These are phyloP conservation scores for Aureobasidium sp. DNA, from an alignment of 2,329 filamentous ascomycete species.

Conservation along the genomic window DNA sequence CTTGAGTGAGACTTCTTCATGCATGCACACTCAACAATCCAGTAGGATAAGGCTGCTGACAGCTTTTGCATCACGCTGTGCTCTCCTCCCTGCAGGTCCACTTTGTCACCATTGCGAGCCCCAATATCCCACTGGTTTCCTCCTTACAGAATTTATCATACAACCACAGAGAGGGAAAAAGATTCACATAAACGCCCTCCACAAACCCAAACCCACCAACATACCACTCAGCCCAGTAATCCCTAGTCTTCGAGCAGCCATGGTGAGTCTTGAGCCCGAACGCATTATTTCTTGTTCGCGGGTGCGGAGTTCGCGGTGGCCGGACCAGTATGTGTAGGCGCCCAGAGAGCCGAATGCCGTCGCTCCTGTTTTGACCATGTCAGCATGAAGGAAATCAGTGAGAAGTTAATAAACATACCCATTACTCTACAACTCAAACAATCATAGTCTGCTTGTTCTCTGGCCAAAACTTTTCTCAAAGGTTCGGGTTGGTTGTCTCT, in stretches of 20 bases:
- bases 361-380: conserved; percentile 38
- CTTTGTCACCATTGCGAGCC: too few species aligned
- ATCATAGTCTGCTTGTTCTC: conserved; percentile 52
- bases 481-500: conserved; percentile 21
- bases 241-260: conserved; percentile 43
- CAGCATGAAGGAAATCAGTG: background rate
- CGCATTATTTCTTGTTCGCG: conserved; percentile 45
- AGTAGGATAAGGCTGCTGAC: background rate
- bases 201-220: conserved; percentile 50
- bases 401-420: conserved; percentile 27
- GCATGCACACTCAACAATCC: background rate
- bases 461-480: conserved; percentile 39
- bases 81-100: background rate
- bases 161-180: too few species aligned
- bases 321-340: conserved; percentile 50
- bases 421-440: conserved; percentile 37
- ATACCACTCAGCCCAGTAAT: conserved; percentile 42
- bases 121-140: too few species aligned
- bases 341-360: conserved; percentile 52
- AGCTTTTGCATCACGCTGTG: background rate
- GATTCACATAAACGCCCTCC: conserved; percentile 38
- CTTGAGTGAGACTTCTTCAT: background rate
- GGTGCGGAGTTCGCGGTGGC: conserved; percentile 47
- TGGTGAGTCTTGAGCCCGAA: conserved; percentile 45
- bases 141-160: too few species aligned